These are phyloP conservation scores for Picea mariana DNA, from an alignment of 83 land plant species.

Conservation along the genomic window DNA sequence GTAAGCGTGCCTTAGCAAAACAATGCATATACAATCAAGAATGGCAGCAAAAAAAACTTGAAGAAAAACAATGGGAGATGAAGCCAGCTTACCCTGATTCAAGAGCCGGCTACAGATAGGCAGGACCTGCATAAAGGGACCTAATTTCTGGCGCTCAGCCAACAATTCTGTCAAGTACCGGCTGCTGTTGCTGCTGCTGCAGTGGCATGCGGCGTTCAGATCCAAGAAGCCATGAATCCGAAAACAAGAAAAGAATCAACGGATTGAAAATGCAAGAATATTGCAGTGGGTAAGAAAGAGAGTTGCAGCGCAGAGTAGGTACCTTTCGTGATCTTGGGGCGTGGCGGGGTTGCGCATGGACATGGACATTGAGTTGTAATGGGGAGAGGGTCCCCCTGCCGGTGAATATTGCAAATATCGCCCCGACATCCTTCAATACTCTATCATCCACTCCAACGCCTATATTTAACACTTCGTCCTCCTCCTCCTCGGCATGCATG, in stretches of 20 bases:
- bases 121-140: slow-evolving; percentile 60
- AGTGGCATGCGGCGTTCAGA: not conserved
- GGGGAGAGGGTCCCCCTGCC: not conserved
- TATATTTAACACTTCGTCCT: not conserved
- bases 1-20: too few relatives aligned
- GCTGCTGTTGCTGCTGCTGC: not conserved
- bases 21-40: too few relatives aligned
- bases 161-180: slow-evolving; percentile 63
- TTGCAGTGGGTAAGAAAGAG: too few relatives aligned
- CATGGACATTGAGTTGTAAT: not conserved
- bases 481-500: not conserved
- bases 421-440: not conserved
- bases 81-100: slow-evolving; percentile 48
- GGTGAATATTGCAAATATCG: slow-evolving; percentile 10
- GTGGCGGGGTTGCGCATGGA: slow-evolving; percentile 8
- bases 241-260: not conserved
- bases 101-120: slow-evolving; percentile 58
- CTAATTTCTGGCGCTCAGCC: slow-evolving; percentile 60
- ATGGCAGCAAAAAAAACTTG: too few relatives aligned
- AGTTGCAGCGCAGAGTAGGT: not conserved
- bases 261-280: not conserved
- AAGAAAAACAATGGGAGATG: too few relatives aligned
- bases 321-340: slow-evolving; percentile 9
- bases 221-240: not conserved
- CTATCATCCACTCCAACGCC: not conserved